Evolutionary conservation across 2,329 filamentous ascomycete genomes (phyloP).

Genomic region (Cyanodermella asteris): DNA sequence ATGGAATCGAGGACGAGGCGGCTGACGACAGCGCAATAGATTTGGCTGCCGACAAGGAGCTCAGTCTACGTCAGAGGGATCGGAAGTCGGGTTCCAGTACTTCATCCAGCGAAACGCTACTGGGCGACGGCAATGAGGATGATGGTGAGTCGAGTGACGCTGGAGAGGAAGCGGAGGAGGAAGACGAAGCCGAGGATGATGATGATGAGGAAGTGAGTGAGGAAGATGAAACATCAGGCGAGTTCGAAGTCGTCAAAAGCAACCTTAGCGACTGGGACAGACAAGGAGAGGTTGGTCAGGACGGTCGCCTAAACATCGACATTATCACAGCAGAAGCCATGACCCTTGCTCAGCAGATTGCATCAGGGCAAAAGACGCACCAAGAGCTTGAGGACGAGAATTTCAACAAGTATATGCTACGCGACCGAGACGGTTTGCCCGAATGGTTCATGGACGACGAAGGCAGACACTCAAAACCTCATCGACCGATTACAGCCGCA

Average conservation of each 20-base stretch:
- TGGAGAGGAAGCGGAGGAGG: conserved; percentile 3
- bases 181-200: conserved; percentile 2
- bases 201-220: conserved; percentile 5
- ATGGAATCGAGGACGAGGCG: conserved; percentile 28
- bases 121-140: no score
- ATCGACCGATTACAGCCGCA: conserved; percentile 79
- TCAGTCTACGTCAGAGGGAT: no score
- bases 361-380: conserved; percentile 60
- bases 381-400: conserved; percentile 69
- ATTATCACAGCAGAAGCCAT: conserved; percentile 99
- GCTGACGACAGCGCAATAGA: conserved; percentile 17
- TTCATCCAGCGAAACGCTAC: no score
- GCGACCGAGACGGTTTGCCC: conserved; percentile 74
- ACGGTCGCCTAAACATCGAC: conserved; percentile 62
- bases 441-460: conserved; percentile 99
- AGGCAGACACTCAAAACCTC: conserved; percentile 53
- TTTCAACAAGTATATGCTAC: conserved; percentile 83
- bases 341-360: conserved; percentile 83
- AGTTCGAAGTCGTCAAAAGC: conserved; percentile 4
- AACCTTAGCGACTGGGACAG: conserved; percentile 43
- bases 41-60: conserved; percentile 13
- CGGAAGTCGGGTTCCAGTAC: no score
- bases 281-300: conserved; percentile 37
- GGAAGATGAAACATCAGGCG: conserved; percentile 9
- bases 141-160: no score